Base-by-base conservation (phyloP, 1,284 basidiomycete genomes). In the Cutaneotrichosporon spelunceum region DNA sequence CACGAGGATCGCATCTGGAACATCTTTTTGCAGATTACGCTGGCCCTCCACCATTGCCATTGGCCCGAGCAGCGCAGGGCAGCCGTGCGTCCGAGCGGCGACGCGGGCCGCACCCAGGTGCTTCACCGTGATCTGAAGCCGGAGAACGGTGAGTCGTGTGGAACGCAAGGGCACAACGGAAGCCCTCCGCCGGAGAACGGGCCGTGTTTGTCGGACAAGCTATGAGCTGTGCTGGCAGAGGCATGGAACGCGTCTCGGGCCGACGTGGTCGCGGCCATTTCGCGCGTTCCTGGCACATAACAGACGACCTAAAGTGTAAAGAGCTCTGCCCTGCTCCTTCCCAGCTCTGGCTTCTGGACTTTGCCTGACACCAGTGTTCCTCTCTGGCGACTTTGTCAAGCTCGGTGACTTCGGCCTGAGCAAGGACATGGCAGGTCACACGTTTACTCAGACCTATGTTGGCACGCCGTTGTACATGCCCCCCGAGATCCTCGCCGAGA, bases 381-480 rank as follows among this genome's bases (percentile, higher is more conserved):
- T 78, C 9, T 77, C 76, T 4, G 75, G 73, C 27, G 76, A 78
- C 9, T 84, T 83, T 24, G 88, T 96, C 60, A 98, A 98, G 77
- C 84, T 98, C 0, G 94, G 95, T 30, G 95, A 99, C 78, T 98
- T 98, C 80, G 95, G 95, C 0, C 81, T 99, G 21, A 92, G 90
- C 39, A 97, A 98, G 75, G 91, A 93, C 33, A 87, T 98, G 68
- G 83, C 87, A 0, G 88, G 89, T 64, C 86, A 90, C 0, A 88
- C 85, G 61, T 95, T 98, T 71, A 93, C 95, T 8, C 91, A 88
- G 69, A 99, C 95, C 29, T 99, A 97, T 67, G 95, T 98, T 66
- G 94, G 95, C 55, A 98, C 94, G 10, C 95, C 95, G 2, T 94
- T 97, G 72, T 98, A 99, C 80, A 98, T 99, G 94, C 94, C 92